These are phyloP conservation scores for Trypanosoma boissoni DNA, from an alignment of 208 protist species.

Conservation along the genomic window DNA sequence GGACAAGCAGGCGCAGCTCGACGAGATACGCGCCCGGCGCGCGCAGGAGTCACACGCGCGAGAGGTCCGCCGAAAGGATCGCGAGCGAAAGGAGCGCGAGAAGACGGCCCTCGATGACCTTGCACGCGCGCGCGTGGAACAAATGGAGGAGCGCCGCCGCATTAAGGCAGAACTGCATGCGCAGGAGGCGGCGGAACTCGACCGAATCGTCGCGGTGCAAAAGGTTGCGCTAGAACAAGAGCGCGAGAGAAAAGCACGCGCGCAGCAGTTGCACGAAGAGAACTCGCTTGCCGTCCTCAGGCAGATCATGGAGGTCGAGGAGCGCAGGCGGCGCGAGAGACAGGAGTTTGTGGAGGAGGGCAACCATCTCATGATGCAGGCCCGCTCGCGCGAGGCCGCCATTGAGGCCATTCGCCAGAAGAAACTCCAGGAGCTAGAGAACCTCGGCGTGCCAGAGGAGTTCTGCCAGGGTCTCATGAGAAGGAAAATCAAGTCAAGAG, in stretches of 20 bases:
- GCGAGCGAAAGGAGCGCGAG: constrained; percentile 60
- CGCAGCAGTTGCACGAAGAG: constrained; percentile 64
- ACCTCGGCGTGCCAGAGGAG: constrained; percentile 74
- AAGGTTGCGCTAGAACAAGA: constrained; percentile 79
- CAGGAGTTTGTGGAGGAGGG: constrained; percentile 92
- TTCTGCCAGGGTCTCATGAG: constrained; percentile 64
- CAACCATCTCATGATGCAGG: constrained; percentile 57
- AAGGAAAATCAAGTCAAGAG: constrained; percentile 39
- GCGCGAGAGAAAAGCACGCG: constrained; percentile 45
- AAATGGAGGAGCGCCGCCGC: constrained; percentile 78
- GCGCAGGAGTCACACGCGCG: constrained; percentile 85
- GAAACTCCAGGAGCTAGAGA: constrained; percentile 76
- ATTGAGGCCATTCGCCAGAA: constrained; percentile 85
- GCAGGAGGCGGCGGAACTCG: constrained; percentile 83
- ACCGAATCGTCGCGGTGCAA: constrained; percentile 83
- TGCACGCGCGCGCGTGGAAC: constrained; percentile 59
- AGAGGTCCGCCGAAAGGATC: constrained; percentile 80
- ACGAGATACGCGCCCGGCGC: constrained; percentile 89
- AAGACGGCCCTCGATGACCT: constrained; percentile 72
- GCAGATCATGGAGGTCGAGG: constrained; percentile 92
- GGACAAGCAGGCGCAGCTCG: constrained; percentile 89
- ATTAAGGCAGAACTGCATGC: constrained; percentile 49
- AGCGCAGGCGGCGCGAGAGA: constrained; percentile 74
- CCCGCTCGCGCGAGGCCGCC: constrained; percentile 72
- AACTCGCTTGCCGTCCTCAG: constrained; percentile 81